Evolutionary conservation across 805 yeast genomes (phyloP), one percentile per base, ranked within the genome.

Genomic region (Candida insectorum): DNA sequence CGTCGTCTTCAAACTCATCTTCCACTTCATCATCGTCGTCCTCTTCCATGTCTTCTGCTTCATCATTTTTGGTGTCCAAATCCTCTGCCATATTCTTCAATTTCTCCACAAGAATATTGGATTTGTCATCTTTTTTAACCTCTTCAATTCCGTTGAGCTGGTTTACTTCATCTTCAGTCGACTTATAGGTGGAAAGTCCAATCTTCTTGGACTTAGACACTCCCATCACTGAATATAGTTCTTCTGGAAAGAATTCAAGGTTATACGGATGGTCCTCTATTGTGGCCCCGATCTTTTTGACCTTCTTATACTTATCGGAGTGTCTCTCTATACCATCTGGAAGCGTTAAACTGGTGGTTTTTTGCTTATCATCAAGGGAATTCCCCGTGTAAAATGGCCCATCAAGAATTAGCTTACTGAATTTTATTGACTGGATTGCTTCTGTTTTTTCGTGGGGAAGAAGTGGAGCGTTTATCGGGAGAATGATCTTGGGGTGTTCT

Each of bases 231-330:
- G 70, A 60, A 44, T 81, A 79, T 35, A 89, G 62, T 53, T 89
- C 97, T 12, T 67, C 71, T 1, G 97, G 96, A 51, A 87, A 83
- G 43, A 85, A 70, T 34, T 75, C 77, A 6, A 77, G 49, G 36
- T 73, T 72, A 53, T 80, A 85, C 2, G 95, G 94, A 59, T 84
- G 88, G 33, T 83, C 88, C 40, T 79, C 82, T 6, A 82, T 73
- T 2, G 89, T 79, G 32, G 81, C 71, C 1, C 87, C 86, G 11
- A 81, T 73, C 48, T 74, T 77, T 36, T 85, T 73, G 47, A 77
- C 78, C 53, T 81, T 81, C 43, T 81, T 65, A 58, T 85, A 89
- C 53, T 69, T 71, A 56, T 89, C 97, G 2, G 94, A 78, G 52
- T 86, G 86, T 48, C 97, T 71, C 51, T 80, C 76, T 26, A 89